Evolutionary conservation across 805 yeast species (phyloP), one percentile per base, ranked within the genome.

Genomic region (Candida ipomoeae): DNA sequence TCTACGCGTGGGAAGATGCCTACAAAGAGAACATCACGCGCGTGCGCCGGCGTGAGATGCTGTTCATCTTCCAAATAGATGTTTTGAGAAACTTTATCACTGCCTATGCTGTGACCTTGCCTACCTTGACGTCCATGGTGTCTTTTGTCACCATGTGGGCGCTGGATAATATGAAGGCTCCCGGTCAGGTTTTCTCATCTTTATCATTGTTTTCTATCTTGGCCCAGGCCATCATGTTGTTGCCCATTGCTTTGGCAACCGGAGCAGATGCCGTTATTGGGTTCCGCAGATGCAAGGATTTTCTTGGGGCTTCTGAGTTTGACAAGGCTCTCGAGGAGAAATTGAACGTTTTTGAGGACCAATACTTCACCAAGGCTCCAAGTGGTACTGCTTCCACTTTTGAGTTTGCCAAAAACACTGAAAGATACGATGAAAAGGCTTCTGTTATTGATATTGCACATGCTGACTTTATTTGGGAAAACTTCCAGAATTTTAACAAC

Each of bases 1-100:
- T 67, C 48, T 74, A 73, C 55, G 74, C 78, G 13, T 74, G 79
- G 79, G 79, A 74, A 59, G 32, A 63, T 48, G 75, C 79, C 17
- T 74, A 74, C 60, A 66, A 67, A 54, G 48, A 60, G 38, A 64
- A 58, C 51, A 66, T 74, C 44, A 62, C 70, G 31, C 55, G 62
- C n/a, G 65, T 66, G n/a, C 62, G 79, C 52, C 63, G 59, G 31
- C 53, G 60, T 18, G 79, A 74, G 60, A 73, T 73, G 77, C 63
- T 62, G 48, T 60, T 65, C 50, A 58, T 71, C 46, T 72, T 71
- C 56, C 67, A 69, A n/a, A 72, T 74, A 52, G 69, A 73, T 55
- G 68, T 72, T 1, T 58, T 74, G 56, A 61, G 78, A 54, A 71
- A 71, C 53, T 64, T 71, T 55, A 66, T 73, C 48, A 73, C 74